phyloP scores from a whole-genome alignment of 495 filamentous ascomycete species.

The Neurospora intermedia region DNA sequence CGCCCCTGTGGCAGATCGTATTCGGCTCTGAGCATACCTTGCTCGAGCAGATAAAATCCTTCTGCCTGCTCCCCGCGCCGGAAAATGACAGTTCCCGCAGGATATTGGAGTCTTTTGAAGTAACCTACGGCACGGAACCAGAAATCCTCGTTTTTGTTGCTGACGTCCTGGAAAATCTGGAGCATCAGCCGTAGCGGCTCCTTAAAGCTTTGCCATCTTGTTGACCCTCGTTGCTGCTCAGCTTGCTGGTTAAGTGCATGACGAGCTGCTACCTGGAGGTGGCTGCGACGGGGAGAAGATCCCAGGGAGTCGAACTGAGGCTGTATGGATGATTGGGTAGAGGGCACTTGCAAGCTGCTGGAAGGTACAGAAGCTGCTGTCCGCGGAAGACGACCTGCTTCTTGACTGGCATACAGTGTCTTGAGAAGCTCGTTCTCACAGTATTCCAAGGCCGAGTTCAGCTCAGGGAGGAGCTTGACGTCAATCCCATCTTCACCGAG shows the following conservation, averaged over 20 bases:
- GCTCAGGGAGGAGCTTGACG: conserved; percentile 70
- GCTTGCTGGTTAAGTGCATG: conserved; percentile 47
- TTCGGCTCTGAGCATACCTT: conserved; percentile 76
- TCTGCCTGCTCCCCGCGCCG: conserved; percentile 55
- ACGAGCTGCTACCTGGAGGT: conserved; percentile 68
- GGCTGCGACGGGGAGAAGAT: conserved; percentile 67
- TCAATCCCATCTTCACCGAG: conserved; percentile 55
- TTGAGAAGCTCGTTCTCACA: conserved; percentile 94
- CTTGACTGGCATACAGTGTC: conserved; percentile 58
- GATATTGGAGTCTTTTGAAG: conserved; percentile 56
- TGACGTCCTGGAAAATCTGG: conserved; percentile 82
- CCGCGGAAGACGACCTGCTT: conserved; percentile 26
- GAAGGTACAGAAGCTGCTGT: conserved; percentile 27
- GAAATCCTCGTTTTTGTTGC: conserved; percentile 79
- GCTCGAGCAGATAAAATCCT: conserved; percentile 86
- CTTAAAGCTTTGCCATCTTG: conserved; percentile 70
- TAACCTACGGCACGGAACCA: conserved; percentile 72
- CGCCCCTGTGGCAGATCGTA: conserved; percentile 84
- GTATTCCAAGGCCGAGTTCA: conserved; percentile 85
- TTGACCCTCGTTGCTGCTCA: conserved; percentile 33
- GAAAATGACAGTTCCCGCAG: conserved; percentile 64
- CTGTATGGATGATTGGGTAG: background rate
- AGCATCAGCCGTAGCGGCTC: conserved; percentile 85
- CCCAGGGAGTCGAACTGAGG: conserved; percentile 37
- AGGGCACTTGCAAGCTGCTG: conserved; percentile 44